phyloP scores from a whole-genome alignment of 1,284 basidiomycete species.

The Acaromyces ingoldii region DNA sequence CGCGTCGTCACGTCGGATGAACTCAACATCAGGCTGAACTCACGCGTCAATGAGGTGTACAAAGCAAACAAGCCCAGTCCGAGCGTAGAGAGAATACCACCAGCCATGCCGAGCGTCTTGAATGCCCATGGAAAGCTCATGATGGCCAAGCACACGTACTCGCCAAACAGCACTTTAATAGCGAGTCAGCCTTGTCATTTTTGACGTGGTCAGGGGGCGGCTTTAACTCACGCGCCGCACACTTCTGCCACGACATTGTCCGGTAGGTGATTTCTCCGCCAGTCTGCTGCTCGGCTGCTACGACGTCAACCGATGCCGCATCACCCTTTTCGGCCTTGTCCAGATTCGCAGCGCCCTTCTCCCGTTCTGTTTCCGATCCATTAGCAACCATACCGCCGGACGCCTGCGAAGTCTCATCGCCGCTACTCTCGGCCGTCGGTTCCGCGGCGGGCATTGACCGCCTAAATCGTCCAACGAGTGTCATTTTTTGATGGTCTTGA shows the following conservation, averaged over 20 bases:
- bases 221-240: too few species aligned
- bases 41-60: conserved; percentile 32
- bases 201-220: too few species aligned
- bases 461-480: too few species aligned
- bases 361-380: too few species aligned
- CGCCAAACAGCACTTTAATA: conserved; percentile 26
- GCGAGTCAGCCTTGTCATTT: too few species aligned
- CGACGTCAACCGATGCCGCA: conserved; percentile 5
- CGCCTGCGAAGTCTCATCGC: too few species aligned
- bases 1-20: neutral
- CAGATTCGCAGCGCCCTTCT: too few species aligned
- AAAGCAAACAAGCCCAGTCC: conserved; percentile 33
- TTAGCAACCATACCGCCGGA: too few species aligned
- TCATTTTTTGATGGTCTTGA: too few species aligned
- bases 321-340: too few species aligned
- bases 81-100: conserved; percentile 39
- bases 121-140: conserved; percentile 39
- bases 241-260: conserved; percentile 17
- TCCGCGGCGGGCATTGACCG: too few species aligned
- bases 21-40: neutral
- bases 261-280: conserved; percentile 30
- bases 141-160: conserved; percentile 45
- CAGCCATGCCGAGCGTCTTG: conserved; percentile 38
- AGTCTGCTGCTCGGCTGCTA: conserved; percentile 23
- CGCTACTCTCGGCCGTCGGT: too few species aligned